Conservation (phyloP, 768 basidiomycete genomes). For the Crepidotus variabilis region DNA sequence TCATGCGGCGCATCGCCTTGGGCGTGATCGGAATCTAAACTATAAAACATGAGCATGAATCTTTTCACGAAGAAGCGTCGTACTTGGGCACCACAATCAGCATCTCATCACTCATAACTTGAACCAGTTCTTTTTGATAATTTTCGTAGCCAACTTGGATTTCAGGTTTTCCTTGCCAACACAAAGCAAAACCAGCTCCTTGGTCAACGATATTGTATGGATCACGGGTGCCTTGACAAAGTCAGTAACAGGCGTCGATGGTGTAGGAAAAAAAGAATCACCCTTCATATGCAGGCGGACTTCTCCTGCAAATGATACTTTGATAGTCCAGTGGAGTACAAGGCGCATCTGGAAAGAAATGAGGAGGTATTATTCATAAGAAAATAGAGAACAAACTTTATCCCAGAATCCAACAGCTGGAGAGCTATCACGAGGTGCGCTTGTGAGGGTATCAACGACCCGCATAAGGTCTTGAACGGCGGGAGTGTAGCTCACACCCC, state of each 20-base stretch:
- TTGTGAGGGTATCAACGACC: slow-evolving; percentile 76
- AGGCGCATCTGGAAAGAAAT: slow-evolving; percentile 53
- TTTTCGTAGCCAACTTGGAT: slow-evolving; percentile 70
- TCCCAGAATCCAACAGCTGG: slow-evolving; percentile 93
- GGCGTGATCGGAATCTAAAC: slow-evolving; percentile 19
- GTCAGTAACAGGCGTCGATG: background rate
- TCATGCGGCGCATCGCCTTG: slow-evolving; percentile 13
- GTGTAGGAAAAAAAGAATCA: slow-evolving; percentile 21
- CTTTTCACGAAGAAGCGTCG: slow-evolving; percentile 22
- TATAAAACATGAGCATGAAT: slow-evolving; percentile 7
- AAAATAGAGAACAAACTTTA: slow-evolving; percentile 49
- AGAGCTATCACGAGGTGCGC: slow-evolving; percentile 75
- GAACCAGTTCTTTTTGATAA: slow-evolving; percentile 71
- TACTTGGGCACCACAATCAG: slow-evolving; percentile 84
- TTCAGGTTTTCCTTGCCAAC: slow-evolving; percentile 75
- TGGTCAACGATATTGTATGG: slow-evolving; percentile 65
- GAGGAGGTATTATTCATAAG: background rate
- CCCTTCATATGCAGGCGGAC: slow-evolving; percentile 87
- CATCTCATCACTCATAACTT: slow-evolving; percentile 79
- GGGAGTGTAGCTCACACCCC: slow-evolving; percentile 86
- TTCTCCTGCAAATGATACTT: slow-evolving; percentile 62
- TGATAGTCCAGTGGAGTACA: slow-evolving; percentile 79
- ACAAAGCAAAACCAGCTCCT: slow-evolving; percentile 86
- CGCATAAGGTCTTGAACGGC: slow-evolving; percentile 85
- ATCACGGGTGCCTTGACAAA: slow-evolving; percentile 66